Percentiles rank a stretch among this genome's conserved stretches.
phyloP scores from a whole-genome alignment of 2,329 filamentous ascomycete genomes.

The Rhinocladiella similis region DNA sequence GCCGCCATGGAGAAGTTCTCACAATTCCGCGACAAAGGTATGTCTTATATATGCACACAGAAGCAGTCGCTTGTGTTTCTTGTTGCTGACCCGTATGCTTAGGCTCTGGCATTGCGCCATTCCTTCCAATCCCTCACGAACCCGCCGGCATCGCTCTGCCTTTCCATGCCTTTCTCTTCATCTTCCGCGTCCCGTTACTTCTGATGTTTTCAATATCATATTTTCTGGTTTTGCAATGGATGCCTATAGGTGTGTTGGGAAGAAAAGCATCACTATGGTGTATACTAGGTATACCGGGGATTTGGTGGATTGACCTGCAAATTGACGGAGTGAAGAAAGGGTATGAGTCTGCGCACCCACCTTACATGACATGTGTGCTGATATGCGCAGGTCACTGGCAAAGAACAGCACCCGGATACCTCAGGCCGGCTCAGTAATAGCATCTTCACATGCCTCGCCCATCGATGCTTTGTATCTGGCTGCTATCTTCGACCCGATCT shows the following conservation, averaged over 20 bases:
- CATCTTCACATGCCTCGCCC: slow-evolving; percentile 86
- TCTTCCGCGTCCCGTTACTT: slow-evolving; percentile 77
- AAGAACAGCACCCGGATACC: slow-evolving; percentile 75
- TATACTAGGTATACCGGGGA: slow-evolving; percentile 81
- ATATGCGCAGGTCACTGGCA: slow-evolving; percentile 59
- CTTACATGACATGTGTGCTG: slow-evolving; percentile 15
- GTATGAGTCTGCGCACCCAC: slow-evolving; percentile 42
- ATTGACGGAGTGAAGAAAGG: slow-evolving; percentile 95
- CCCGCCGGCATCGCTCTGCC: slow-evolving; percentile 63
- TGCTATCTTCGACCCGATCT: slow-evolving; percentile 93
- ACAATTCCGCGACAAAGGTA: slow-evolving; percentile 88
- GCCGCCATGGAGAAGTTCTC: slow-evolving; percentile 85
- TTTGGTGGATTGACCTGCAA: slow-evolving; percentile 99
- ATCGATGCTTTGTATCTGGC: slow-evolving; percentile 92
- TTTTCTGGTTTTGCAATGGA: slow-evolving; percentile 78
- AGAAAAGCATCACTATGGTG: slow-evolving; percentile 88
- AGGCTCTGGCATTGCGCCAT: slow-evolving; percentile 96
- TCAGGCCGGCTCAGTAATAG: slow-evolving; percentile 76
- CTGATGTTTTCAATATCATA: slow-evolving; percentile 67
- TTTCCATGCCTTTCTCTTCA: slow-evolving; percentile 71
- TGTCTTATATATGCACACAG: slow-evolving; percentile 1
- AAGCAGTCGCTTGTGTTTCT: too few relatives aligned
- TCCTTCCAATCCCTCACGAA: slow-evolving; percentile 76
- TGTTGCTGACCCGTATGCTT: slow-evolving; percentile 18
- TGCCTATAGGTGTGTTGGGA: slow-evolving; percentile 67